Conservation (phyloP, 164 flowering plant genomes). For the Vitis rupestris region DNA sequence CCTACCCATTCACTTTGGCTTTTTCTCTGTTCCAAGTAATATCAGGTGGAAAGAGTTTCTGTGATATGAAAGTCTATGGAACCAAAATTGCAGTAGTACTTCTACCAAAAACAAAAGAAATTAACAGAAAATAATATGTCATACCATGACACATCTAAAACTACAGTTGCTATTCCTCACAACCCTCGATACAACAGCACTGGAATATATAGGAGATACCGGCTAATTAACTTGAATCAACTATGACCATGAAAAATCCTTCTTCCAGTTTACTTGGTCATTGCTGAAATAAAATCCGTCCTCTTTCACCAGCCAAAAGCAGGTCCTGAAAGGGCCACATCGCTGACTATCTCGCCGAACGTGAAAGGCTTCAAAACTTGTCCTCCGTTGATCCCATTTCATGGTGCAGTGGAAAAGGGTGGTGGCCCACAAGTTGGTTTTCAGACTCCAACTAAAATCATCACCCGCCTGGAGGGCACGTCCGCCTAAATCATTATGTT, state of each 20-base stretch:
- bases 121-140: too few relatives aligned
- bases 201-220: too few relatives aligned
- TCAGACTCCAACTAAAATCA: slow-evolving; percentile 46
- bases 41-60: too few relatives aligned
- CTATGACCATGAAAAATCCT: slow-evolving; percentile 42
- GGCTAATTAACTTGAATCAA: neutral
- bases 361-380: slow-evolving; percentile 37
- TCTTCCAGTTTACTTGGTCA: slow-evolving; percentile 42
- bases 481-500: slow-evolving; percentile 36
- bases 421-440: slow-evolving; percentile 23
- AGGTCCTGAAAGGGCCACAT: slow-evolving; percentile 26
- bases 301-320: slow-evolving; percentile 55
- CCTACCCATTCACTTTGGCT: too few relatives aligned
- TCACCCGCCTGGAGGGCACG: slow-evolving; percentile 57
- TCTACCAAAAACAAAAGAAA: too few relatives aligned
- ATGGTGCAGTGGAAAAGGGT: slow-evolving; percentile 36
- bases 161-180: too few relatives aligned
- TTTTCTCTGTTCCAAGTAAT: too few relatives aligned
- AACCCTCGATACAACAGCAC: too few relatives aligned
- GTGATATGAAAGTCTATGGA: too few relatives aligned
- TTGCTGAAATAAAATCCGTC: slow-evolving; percentile 51
- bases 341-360: slow-evolving; percentile 28
- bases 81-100: too few relatives aligned
- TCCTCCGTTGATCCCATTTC: slow-evolving; percentile 42
- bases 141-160: too few relatives aligned